Base-by-base conservation (phyloP, 805 yeast species). In the Komagataella pastoris region DNA sequence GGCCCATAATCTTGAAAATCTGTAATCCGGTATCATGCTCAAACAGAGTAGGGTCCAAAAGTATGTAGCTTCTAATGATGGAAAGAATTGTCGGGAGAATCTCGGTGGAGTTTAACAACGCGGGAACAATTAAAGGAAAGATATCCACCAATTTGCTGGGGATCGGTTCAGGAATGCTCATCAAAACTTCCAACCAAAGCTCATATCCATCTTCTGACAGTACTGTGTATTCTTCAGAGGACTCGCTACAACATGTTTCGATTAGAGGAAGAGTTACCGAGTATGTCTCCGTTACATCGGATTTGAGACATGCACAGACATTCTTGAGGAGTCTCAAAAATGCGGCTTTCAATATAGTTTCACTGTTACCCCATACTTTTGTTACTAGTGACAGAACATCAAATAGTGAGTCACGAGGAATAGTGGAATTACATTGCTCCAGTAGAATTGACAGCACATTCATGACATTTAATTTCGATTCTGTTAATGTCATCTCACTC, bases 201-300 rank as follows among this genome's bases (percentile, higher is more conserved):
- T 88, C 95, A 60, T 78, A 80, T 0, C 95, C 96, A 66, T 90
- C 97, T 61, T 90, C 97, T 17, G 83, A 74, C 7, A 90, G 64
- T 51, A 86, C 69, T 2, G 77, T 67, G 54, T 78, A 76, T 50
- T 68, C 71, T 19, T 74, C 74, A 0, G 88, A 76, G 18, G 70
- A 69, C 1, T 81, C 75, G 56, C 86, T 80, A 59, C 93, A 83
- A 48, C 84, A 76, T 6, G 71, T 65, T 10, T 69, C 67, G 23
- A 89, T 72, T 53, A 88, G 67, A 0, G 95, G 93, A 10, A 87
- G 58, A 0, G 84, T 74, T 30, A 84, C 77, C 3, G 72, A 66
- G 73, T 81, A 64, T 53, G 76, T 65, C 58, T 69, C 56, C 62
- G 61, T 50, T 1, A 80, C 81, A 52, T 79, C 70, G 7, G 70